phyloP scores from a whole-genome alignment of 2,329 filamentous ascomycete species.

The Aspergillus sp. region DNA sequence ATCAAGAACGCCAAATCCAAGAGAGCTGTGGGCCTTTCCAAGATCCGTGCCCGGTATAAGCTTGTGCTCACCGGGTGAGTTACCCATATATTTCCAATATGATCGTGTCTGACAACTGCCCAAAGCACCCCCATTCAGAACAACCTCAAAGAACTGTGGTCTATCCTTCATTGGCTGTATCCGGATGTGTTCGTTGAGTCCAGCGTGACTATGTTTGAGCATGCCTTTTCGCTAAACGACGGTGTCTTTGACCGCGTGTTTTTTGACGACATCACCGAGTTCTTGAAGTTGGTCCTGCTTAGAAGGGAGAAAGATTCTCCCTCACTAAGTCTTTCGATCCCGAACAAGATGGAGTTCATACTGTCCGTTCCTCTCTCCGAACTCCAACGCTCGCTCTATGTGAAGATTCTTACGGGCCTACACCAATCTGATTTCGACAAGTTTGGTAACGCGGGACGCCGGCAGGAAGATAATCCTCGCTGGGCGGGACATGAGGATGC shows the following conservation, averaged over 20 bases:
- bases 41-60: constrained; percentile 47
- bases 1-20: constrained; percentile 50
- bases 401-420: constrained; percentile 53
- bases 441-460: neutral
- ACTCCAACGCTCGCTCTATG: constrained; percentile 59
- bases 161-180: constrained; percentile 56
- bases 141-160: constrained; percentile 57
- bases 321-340: constrained; percentile 53
- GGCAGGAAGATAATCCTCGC: neutral
- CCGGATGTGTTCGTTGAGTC: constrained; percentile 56
- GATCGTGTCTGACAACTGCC: neutral
- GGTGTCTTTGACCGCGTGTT: constrained; percentile 54
- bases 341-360: constrained; percentile 56
- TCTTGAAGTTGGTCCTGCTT: constrained; percentile 59
- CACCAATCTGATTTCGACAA: constrained; percentile 48
- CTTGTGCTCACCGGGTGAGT: constrained; percentile 48
- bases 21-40: constrained; percentile 42
- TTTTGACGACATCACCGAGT: constrained; percentile 50
- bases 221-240: constrained; percentile 55
- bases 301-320: constrained; percentile 57
- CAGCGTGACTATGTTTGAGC: constrained; percentile 51
- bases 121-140: constrained; percentile 56
- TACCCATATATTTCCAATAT: neutral
- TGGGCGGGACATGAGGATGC: neutral
- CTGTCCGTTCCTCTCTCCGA: constrained; percentile 58